A percentile compares a stretch with the other conserved stretches of the same genome.
Evolutionary conservation across 2,329 filamentous ascomycete species (phyloP).

Genomic region (Alternaria rosae): DNA sequence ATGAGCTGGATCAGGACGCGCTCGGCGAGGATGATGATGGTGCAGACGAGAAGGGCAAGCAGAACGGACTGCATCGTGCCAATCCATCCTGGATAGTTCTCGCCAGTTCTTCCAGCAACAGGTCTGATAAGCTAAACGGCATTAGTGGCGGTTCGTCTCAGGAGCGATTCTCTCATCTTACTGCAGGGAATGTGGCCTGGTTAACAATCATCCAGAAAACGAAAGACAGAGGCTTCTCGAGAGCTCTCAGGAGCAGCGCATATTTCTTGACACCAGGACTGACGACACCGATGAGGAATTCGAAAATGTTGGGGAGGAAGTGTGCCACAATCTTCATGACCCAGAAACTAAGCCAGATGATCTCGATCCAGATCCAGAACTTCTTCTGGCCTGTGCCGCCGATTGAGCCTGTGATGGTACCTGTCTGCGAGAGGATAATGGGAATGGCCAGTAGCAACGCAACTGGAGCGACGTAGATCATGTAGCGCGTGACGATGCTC

Average conservation of each 20-base stretch:
- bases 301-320: slow-evolving; percentile 66
- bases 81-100: slow-evolving; percentile 55
- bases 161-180: background rate
- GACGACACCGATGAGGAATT: slow-evolving; percentile 68
- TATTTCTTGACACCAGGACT: slow-evolving; percentile 71
- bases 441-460: slow-evolving; percentile 67
- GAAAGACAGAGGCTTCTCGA: slow-evolving; percentile 68
- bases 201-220: slow-evolving; percentile 67
- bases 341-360: slow-evolving; percentile 71
- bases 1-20: slow-evolving; percentile 83
- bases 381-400: slow-evolving; percentile 64
- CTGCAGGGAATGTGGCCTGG: slow-evolving; percentile 65
- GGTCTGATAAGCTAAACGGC: slow-evolving; percentile 13
- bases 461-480: slow-evolving; percentile 68
- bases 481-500: slow-evolving; percentile 69
- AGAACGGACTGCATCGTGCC: slow-evolving; percentile 69
- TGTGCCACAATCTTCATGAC: slow-evolving; percentile 66
- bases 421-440: slow-evolving; percentile 67
- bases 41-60: slow-evolving; percentile 71
- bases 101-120: slow-evolving; percentile 18
- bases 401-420: slow-evolving; percentile 51
- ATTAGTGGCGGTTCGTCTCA: background rate
- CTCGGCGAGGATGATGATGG: slow-evolving; percentile 76
- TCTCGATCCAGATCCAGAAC: slow-evolving; percentile 72
- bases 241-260: slow-evolving; percentile 62